A percentile compares a stretch with the other conserved stretches of the same genome.
These are phyloP conservation scores for Mortierella sp. DNA, from an alignment of 371 early-diverging fungal species.

Conservation along the genomic window DNA sequence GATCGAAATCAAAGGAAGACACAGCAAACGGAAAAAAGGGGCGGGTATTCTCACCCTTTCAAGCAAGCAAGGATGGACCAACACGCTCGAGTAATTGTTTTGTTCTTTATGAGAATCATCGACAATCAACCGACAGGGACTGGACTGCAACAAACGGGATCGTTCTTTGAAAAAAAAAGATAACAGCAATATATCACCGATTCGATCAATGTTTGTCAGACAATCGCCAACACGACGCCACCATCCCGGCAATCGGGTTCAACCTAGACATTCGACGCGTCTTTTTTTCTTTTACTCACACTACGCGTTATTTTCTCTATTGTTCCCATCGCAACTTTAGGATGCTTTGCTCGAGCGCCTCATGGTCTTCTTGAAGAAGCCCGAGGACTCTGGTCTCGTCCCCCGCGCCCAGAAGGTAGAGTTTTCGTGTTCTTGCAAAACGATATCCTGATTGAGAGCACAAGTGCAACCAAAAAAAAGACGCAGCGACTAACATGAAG, in stretches of 20 bases:
- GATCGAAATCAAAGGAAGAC: not conserved
- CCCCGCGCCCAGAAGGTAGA: slow-evolving; percentile 49
- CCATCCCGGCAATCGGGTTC: not conserved
- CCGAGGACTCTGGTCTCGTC: slow-evolving; percentile 50
- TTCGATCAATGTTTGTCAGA: not conserved
- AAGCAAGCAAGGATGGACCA: not conserved
- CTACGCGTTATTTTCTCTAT: not conserved
- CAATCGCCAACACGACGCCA: slow-evolving; percentile 1
- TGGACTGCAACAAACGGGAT: not conserved
- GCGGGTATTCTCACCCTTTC: not conserved
- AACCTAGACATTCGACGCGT: not conserved
- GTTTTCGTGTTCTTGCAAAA: not conserved
- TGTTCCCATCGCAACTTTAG: slow-evolving; percentile 14
- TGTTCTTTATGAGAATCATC: not conserved
- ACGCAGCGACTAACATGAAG: not conserved
- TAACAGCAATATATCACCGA: no score
- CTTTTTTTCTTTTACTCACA: not conserved
- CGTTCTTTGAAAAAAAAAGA: no score
- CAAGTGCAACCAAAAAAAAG: no score
- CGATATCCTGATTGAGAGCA: not conserved
- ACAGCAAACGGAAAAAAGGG: not conserved
- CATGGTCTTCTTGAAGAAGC: slow-evolving; percentile 55
- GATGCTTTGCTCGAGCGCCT: slow-evolving; percentile 53
- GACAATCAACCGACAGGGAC: not conserved
- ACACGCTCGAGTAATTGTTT: not conserved